These are phyloP conservation scores for Fusarium sarcochroum DNA, from an alignment of 2,329 filamentous ascomycete species.

Conservation along the genomic window DNA sequence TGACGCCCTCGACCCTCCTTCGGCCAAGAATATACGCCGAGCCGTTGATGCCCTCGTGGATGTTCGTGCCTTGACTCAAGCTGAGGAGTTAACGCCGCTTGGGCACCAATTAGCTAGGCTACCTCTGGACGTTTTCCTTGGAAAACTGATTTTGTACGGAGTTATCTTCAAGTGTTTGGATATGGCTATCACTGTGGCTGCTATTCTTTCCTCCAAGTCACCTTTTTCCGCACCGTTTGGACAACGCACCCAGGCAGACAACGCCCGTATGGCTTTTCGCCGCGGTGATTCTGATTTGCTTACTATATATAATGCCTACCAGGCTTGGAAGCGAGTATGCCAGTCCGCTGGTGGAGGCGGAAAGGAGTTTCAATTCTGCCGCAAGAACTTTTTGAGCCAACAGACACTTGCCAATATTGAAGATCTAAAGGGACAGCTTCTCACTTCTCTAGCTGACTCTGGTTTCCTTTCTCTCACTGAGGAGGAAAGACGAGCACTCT, in stretches of 20 bases:
- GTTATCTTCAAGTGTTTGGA: conserved; percentile 92
- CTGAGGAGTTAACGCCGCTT: conserved; percentile 88
- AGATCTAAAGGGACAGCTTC: conserved; percentile 92
- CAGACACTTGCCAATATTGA: conserved; percentile 93
- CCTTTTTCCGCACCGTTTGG: conserved; percentile 92
- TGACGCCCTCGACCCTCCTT: conserved; percentile 90
- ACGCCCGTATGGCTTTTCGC: conserved; percentile 82
- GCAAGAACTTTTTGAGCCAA: conserved; percentile 92
- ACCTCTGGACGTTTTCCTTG: conserved; percentile 93
- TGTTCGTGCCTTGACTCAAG: conserved; percentile 85
- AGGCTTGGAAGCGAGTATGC: conserved; percentile 88
- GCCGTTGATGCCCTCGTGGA: conserved; percentile 95
- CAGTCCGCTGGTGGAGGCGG: conserved; percentile 71
- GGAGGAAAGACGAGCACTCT: conserved; percentile 78
- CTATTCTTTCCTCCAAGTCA: conserved; percentile 93
- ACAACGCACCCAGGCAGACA: conserved; percentile 84
- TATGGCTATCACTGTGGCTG: conserved; percentile 90
- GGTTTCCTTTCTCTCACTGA: conserved; percentile 83
- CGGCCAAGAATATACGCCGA: conserved; percentile 90
- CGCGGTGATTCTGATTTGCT: conserved; percentile 91
- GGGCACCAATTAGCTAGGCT: conserved; percentile 89
- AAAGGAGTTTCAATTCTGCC: conserved; percentile 91
- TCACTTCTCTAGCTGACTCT: conserved; percentile 87
- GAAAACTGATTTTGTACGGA: conserved; percentile 90
- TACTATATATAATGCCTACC: conserved; percentile 94